Evolutionary conservation across 345 rosid genomes (phyloP), one percentile per base, ranked within the genome.

Genomic region (Punica granatum): DNA sequence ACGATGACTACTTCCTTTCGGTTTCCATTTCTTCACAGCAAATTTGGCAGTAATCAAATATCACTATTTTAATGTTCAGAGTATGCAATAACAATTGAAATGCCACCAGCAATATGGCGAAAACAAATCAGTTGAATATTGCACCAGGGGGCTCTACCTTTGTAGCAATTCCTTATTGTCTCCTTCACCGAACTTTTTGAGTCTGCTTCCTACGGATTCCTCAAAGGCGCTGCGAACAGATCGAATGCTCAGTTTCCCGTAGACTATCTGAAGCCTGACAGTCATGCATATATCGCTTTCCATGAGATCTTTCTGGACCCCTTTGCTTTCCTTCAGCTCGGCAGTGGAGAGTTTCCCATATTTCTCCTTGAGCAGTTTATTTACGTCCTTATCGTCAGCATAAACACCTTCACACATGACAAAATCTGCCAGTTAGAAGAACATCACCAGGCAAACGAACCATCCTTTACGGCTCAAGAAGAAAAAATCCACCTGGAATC

Each of bases 191-290:
- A 93, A 93, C 74, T 81, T 90, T 41, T 74, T 78, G 65, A 93
- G 90, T 60, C 96, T 80, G 81, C 80, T 87, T 73, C 96, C 96
- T 2, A 93, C 90, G 15, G 96, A 84, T 64, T 89, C 92, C 81
- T 87, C 88, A 59, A 87, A 93, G 51, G 98, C 92, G 79, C 74
- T 85, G 31, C 96, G 88, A 0, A 90, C 88, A 12, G 93, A 87
- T 0, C 86, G 78, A 30, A 89, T 89, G 72, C 86, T 87, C 67
- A 90, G 83, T 76, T 64, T 90, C 68, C 87, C 43, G 39, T 88
- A 93, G 4, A 93, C 82, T 73, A 90, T 87, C 73, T 90, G 94
- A 42, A 93, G 89, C 72, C 94, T 83, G 73, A 90, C 74, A n/a
- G 88, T 88, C 85, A 79, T 78, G 74, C 75, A 36, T 53, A 92